A percentile compares a stretch with the other conserved stretches of the same genome.
Conservation (phyloP, 371 early-diverging fungal species). For the Syncephalastrum monosporum region DNA sequence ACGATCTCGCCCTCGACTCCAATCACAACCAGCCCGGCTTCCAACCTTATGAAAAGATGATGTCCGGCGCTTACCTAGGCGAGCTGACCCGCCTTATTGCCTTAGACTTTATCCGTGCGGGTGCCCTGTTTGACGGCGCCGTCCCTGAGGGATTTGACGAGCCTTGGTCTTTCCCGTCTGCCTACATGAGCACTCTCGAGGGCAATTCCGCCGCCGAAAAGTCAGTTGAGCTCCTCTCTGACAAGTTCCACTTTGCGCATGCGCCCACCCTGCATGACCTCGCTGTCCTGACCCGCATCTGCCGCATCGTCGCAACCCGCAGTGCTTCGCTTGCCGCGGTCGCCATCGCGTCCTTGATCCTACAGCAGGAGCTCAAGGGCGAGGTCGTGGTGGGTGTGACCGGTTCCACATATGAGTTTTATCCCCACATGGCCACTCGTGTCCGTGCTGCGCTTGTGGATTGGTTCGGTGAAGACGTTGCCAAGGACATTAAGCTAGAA, state of each 20-base stretch:
- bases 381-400: constrained; percentile 33
- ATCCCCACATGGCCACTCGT: constrained; percentile 43
- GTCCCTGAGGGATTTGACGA: constrained; percentile 55
- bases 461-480: constrained; percentile 33
- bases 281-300: constrained; percentile 31
- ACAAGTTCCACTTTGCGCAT: constrained; percentile 22
- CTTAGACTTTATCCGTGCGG: constrained; percentile 69
- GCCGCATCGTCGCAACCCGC: constrained; percentile 28
- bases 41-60: constrained; percentile 89
- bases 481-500: constrained; percentile 31
- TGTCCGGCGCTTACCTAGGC: constrained; percentile 88
- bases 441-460: constrained; percentile 25
- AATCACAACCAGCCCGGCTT: constrained; percentile 66
- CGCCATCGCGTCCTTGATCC: constrained; percentile 36
- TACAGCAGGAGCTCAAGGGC: constrained; percentile 21
- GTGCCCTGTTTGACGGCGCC: constrained; percentile 64
- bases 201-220: constrained; percentile 12
- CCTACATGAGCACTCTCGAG: constrained; percentile 62
- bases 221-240: constrained; percentile 11
- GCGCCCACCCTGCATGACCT: constrained; percentile 38
- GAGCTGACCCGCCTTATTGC: constrained; percentile 76
- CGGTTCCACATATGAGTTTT: constrained; percentile 42
- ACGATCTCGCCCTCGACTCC: constrained; percentile 76
- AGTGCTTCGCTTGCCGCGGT: constrained; percentile 30
- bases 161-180: constrained; percentile 71